These are phyloP conservation scores for Dissophora ornata DNA, from an alignment of 192 early-diverging fungal genomes.

Conservation along the genomic window DNA sequence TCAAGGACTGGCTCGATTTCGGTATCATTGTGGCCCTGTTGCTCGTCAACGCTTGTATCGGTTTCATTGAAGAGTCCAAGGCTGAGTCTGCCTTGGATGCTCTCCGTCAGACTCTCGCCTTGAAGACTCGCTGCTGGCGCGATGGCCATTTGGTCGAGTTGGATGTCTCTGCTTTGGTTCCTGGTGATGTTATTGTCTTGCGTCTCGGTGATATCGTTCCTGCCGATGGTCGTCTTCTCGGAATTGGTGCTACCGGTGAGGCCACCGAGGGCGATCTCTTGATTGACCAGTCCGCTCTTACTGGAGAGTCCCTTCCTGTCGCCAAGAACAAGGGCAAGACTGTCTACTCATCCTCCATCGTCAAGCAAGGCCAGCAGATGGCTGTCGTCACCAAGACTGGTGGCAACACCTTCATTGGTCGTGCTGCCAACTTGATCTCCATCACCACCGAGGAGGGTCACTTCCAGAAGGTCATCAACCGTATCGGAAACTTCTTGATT, in stretches of 20 bases:
- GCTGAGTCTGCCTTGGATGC: constrained; percentile 95
- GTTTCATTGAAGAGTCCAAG: constrained; percentile 93
- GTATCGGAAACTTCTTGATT: constrained; percentile 94
- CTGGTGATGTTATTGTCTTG: constrained; percentile 91
- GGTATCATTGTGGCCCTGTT: constrained; percentile 84
- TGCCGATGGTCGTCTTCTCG: constrained; percentile 87
- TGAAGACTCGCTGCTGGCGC: constrained; percentile 85
- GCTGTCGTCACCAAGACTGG: constrained; percentile 94
- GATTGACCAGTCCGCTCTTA: constrained; percentile 94
- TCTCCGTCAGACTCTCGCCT: constrained; percentile 92
- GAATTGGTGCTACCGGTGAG: constrained; percentile 82
- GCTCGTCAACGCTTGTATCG: constrained; percentile 91
- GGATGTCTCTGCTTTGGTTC: constrained; percentile 82
- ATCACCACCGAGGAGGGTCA: constrained; percentile 94
- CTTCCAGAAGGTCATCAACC: constrained; percentile 95
- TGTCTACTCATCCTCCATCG: constrained; percentile 92
- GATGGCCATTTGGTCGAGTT: constrained; percentile 81
- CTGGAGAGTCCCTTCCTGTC: constrained; percentile 94
- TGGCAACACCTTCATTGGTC: constrained; percentile 93
- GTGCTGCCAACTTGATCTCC: constrained; percentile 92
- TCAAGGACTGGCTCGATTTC: constrained; percentile 78
- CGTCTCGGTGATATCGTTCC: constrained; percentile 96
- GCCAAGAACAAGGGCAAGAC: constrained; percentile 83
- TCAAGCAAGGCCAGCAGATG: constrained; percentile 96
- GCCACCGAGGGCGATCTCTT: constrained; percentile 79